Conservation (phyloP, 148 eudicot species). For the Spergularia bocconei region DNA sequence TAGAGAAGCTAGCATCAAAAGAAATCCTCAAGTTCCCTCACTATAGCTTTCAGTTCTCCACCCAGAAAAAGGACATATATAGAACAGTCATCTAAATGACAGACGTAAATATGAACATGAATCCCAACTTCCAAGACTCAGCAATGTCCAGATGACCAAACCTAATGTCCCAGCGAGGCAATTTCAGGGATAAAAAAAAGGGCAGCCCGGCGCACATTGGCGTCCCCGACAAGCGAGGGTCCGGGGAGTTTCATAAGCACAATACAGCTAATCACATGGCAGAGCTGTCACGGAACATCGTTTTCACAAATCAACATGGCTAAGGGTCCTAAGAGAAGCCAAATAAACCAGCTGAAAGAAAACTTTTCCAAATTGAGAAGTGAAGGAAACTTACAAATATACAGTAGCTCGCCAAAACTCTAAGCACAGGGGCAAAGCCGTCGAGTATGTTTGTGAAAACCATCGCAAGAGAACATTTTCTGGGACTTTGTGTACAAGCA, state of each 20-base stretch:
- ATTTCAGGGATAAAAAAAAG: too few species aligned
- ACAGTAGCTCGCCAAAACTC: slow-evolving; percentile 1
- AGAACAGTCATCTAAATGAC: too few species aligned
- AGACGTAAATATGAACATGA: too few species aligned
- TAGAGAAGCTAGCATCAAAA: not conserved
- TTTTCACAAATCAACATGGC: not conserved
- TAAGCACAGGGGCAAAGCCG: slow-evolving; percentile 97
- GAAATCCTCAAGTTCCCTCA: not conserved
- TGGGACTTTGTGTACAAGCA: slow-evolving; percentile 73
- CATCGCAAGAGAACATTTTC: slow-evolving; percentile 74
- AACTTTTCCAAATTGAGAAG: not conserved
- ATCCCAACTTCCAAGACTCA: too few species aligned
- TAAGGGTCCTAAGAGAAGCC: not conserved
- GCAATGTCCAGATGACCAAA: too few species aligned
- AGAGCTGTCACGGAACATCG: not conserved
- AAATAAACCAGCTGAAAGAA: not conserved
- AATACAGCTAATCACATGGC: not conserved
- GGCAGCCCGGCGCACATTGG: too few species aligned
- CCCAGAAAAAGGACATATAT: not conserved
- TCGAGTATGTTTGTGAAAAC: slow-evolving; percentile 80
- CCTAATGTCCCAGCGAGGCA: too few species aligned
- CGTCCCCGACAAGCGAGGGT: too few species aligned
- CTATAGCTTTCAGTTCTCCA: not conserved
- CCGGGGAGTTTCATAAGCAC: not conserved
- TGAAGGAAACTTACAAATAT: slow-evolving; percentile 13